Evolutionary conservation across 2,329 filamentous ascomycete species (phyloP), one percentile per base, ranked within the genome.

Genomic region (Cladophialophora bantiana): DNA sequence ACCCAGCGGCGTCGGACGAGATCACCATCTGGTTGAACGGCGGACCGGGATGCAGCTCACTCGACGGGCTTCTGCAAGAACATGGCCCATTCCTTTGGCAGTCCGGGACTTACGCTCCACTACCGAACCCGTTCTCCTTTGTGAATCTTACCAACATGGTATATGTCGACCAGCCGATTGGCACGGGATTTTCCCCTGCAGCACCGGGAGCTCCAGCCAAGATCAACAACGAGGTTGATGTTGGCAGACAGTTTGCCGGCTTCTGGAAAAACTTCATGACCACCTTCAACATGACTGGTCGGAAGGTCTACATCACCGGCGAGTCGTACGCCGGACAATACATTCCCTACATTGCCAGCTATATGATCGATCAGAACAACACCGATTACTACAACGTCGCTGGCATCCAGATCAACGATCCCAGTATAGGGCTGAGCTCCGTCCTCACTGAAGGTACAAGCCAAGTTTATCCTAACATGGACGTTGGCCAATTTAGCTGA

Each of bases 11-110:
- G 0, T 68, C 71, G 1, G 80, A 85, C 32, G 84, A 86, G 70
- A 81, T 86, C 50, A 80, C 79, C 0, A 83, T 84, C 66, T 84
- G 83, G 83, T 55, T 73, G 34, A 89, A 88, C 65, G 87, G 87
- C 35, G 84, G 84, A 3, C 84, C 83, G 18, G 83, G 83, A 15
- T 85, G 83, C 70, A 83, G 78, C 36, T 90, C 88, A 1, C 82
- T 92, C 6, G 84, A 88, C 70, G 90, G 90, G 7, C 81, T 94
- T 1, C 76, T 94, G 9, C 90, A 92, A 59, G 91, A 94, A 72
- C 57, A 70, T 36, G 68, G 70, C 32, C 68, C 0, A 0, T 90
- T 92, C 73, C 65, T 85, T 4, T 92, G 89, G 89, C 86, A 90
- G 74, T 83, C 86, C 12, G 92, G 92, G 38, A 94, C 90, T 0